phyloP scores from a whole-genome alignment of 805 yeast species.

The Candida patagonica region DNA sequence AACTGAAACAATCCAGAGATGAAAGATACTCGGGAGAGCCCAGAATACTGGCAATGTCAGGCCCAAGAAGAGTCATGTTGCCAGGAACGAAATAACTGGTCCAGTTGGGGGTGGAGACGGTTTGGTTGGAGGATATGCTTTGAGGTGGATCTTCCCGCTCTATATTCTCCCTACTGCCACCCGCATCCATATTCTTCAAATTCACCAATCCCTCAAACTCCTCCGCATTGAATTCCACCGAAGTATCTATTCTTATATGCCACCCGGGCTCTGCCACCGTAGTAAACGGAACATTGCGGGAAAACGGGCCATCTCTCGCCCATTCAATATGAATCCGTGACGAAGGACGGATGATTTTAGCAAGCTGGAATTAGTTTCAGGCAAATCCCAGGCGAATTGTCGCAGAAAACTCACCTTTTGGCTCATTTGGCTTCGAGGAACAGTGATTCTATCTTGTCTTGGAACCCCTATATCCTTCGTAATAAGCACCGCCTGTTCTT shows the following conservation, averaged over 20 bases:
- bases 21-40: neutral
- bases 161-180: neutral
- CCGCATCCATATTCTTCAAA: neutral
- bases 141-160: no score
- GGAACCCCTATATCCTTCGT: constrained; percentile 7
- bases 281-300: constrained; percentile 20
- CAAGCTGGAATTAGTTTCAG: no score
- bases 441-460: constrained; percentile 14
- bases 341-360: no score
- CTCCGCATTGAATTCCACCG: no score
- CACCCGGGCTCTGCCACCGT: constrained; percentile 20
- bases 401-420: neutral
- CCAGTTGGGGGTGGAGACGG: constrained; percentile 16
- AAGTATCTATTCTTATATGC: constrained; percentile 10
- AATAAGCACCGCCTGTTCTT: neutral
- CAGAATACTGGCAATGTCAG: neutral
- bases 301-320: constrained; percentile 8
- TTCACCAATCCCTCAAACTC: no score
- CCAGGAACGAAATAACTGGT: constrained; percentile 8
- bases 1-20: constrained; percentile 12
- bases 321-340: constrained; percentile 14
- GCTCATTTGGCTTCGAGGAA: constrained; percentile 7
- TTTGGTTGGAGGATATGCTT: no score
- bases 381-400: no score
- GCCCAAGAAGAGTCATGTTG: neutral